Base-by-base conservation (phyloP, 2,329 filamentous ascomycete species). In the Paradendryphiella salina region DNA sequence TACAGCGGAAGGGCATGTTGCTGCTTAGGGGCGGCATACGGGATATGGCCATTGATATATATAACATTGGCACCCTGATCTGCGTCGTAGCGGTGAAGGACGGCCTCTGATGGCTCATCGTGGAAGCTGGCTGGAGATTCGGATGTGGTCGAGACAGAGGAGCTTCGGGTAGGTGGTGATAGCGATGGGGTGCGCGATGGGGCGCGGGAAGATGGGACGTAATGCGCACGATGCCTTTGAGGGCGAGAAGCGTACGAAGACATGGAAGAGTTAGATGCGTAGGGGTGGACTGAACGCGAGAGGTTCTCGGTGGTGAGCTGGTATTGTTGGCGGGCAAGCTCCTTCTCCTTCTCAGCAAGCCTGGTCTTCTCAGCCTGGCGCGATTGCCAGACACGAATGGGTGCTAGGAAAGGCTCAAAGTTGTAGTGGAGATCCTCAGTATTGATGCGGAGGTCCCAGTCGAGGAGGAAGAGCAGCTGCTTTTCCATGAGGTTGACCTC, bases 401-500 rank as follows among this genome's bases (percentile, higher is more conserved):
- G 93, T 28, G 85, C 85, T 36, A 99, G 83, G 81, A 97, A 97
- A 34, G 83, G 83, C 64, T 96, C 90, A 33, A 97, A 82, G 73
- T 96, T 89, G 60, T 80, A 81, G 78, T 96, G 90, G 35, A 99
- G 85, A 66, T 97, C 91, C 48, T 92, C 82, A 68, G 91, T 85
- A 34, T 81, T 86, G 69, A 99, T 91, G 61, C 89, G 84, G 54
- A 96, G 84, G 62, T 99, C 90, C 90, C 92, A 99, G 72, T 96
- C 89, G 37, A 99, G 82, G 35, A 99, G 83, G 79, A 90, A 94
- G 44, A 99, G 86, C 23, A 99, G 83, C 77, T 99, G 94, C 82
- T 96, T 95, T 82, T 99, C 94, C 94, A 99, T 99, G 56, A 97
- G 82, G 79, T 99, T 99, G 66, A 99, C 94, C 77, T 99, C 94